phyloP scores from a whole-genome alignment of 2,329 filamentous ascomycete species.

The Helotiales sp. region DNA sequence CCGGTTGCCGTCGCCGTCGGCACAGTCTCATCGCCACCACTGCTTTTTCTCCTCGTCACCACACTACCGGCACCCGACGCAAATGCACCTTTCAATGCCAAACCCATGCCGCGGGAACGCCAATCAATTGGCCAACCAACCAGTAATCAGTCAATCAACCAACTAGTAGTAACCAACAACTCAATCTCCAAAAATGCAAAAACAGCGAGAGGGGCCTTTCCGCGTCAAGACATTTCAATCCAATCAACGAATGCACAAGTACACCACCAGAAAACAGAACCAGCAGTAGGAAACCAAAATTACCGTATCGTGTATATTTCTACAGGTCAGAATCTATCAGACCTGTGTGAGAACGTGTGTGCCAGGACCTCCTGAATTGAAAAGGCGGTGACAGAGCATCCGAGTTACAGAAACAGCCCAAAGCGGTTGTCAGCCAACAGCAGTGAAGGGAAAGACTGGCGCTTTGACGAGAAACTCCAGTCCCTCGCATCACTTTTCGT shows the following conservation, averaged over 20 bases:
- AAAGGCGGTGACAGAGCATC: slow-evolving; percentile 8
- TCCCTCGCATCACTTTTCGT: too few species aligned
- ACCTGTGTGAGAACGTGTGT: not conserved
- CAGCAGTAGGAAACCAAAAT: not conserved
- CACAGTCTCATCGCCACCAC: not conserved
- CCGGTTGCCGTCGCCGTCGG: not conserved
- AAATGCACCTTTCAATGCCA: not conserved
- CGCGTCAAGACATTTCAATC: not conserved
- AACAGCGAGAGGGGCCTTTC: not conserved
- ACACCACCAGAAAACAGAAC: not conserved
- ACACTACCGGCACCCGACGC: not conserved
- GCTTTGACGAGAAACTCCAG: slow-evolving; percentile 3
- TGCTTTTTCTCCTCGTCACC: slow-evolving; percentile 6
- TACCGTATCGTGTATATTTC: not conserved
- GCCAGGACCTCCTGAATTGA: not conserved
- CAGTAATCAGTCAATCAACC: not conserved
- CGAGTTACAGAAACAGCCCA: slow-evolving; percentile 3
- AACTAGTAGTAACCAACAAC: not conserved
- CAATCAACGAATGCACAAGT: not conserved
- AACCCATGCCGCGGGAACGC: not conserved
- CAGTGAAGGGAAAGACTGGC: not conserved
- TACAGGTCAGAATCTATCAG: not conserved
- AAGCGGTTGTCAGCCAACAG: not conserved
- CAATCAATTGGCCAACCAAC: not conserved
- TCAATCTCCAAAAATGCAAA: not conserved